Percentiles rank a stretch among this genome's conserved stretches.
Conservation (phyloP, 1,139 yeast species). For the Kodamaea fungicola region DNA sequence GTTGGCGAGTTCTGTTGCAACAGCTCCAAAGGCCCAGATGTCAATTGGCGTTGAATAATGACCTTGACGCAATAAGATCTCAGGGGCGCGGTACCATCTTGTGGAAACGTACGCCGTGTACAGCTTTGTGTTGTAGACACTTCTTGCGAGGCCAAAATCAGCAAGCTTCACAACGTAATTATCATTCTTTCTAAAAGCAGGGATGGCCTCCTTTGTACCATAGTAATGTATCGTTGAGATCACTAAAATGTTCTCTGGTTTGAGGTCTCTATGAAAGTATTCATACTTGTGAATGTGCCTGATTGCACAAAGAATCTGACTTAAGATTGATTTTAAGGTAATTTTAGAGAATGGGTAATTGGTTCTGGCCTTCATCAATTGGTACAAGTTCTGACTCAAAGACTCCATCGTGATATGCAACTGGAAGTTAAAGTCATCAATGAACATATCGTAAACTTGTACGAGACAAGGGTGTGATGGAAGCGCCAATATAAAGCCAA, state of each 20-base stretch:
- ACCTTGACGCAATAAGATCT: conserved; percentile 67
- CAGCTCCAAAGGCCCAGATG: conserved; percentile 92
- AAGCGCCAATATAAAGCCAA: conserved; percentile 64
- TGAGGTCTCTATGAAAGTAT: conserved; percentile 86
- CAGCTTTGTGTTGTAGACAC: conserved; percentile 47
- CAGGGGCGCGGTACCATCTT: conserved; percentile 96
- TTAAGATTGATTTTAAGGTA: conserved; percentile 61
- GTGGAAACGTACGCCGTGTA: conserved; percentile 87
- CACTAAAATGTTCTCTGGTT: conserved; percentile 71
- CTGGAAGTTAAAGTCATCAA: conserved; percentile 55
- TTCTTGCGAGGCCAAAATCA: conserved; percentile 88
- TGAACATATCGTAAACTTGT: conserved; percentile 72
- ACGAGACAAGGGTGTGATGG: conserved; percentile 73
- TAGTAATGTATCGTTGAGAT: conserved; percentile 54
- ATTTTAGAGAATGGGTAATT: conserved; percentile 48
- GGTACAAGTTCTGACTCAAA: conserved; percentile 77
- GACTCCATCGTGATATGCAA: conserved; percentile 87
- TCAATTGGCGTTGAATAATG: conserved; percentile 76
- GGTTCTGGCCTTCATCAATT: conserved; percentile 60
- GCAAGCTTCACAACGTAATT: conserved; percentile 75
- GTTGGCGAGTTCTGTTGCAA: conserved; percentile 77
- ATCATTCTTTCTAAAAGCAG: conserved; percentile 36
- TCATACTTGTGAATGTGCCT: conserved; percentile 74
- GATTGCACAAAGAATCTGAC: conserved; percentile 73
- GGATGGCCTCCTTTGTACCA: conserved; percentile 40